phyloP scores from a whole-genome alignment of 2,329 filamentous ascomycete genomes.

The Fusarium euwallaceae region DNA sequence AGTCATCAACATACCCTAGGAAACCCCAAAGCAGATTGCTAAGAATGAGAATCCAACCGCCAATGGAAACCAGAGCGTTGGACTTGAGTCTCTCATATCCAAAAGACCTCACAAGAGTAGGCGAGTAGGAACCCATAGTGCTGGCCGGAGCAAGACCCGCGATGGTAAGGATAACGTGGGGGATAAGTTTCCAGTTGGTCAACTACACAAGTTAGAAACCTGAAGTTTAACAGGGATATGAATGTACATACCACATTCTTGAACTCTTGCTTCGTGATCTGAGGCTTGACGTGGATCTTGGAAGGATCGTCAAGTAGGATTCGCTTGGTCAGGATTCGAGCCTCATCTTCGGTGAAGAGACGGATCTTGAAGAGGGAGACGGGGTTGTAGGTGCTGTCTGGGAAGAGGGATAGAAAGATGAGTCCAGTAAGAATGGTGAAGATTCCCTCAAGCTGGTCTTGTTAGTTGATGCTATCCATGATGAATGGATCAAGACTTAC shows the following conservation, averaged over 20 bases:
- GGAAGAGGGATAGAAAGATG: constrained; percentile 35
- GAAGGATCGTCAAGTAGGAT: constrained; percentile 48
- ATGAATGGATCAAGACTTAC: constrained; percentile 4
- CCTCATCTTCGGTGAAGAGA: constrained; percentile 53
- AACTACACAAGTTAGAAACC: constrained; percentile 41
- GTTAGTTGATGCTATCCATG: not conserved
- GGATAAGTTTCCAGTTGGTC: constrained; percentile 54
- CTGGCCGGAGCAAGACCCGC: constrained; percentile 32
- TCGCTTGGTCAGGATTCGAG: constrained; percentile 50
- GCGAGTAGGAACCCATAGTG: constrained; percentile 38
- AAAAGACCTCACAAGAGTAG: constrained; percentile 49
- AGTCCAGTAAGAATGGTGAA: constrained; percentile 49
- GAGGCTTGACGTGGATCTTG: constrained; percentile 49
- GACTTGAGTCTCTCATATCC: constrained; percentile 51
- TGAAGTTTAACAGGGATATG: not conserved
- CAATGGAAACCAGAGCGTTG: constrained; percentile 51
- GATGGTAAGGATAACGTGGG: constrained; percentile 47
- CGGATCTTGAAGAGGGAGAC: constrained; percentile 48
- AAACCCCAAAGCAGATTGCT: constrained; percentile 51
- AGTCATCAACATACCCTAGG: constrained; percentile 2
- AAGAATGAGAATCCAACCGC: constrained; percentile 51
- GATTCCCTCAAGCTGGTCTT: constrained; percentile 48
- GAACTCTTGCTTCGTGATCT: constrained; percentile 50
- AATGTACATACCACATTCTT: constrained; percentile 48
- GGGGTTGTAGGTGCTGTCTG: constrained; percentile 44